Evolutionary conservation across 257 asterid species (phyloP).

Genomic region (Petrea volubilis): DNA sequence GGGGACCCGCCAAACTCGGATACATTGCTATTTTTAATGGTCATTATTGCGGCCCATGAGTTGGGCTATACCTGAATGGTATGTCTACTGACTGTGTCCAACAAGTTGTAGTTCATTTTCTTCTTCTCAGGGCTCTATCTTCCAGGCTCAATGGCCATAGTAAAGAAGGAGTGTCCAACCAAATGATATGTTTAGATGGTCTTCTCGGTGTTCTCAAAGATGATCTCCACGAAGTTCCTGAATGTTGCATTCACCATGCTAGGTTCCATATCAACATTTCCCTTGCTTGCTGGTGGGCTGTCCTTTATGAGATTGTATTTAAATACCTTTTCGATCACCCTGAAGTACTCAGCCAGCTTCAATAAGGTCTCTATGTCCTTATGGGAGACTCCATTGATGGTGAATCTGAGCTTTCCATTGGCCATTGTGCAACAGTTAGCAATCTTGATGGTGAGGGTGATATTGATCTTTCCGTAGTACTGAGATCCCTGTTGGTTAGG

Average conservation of each 20-base stretch:
- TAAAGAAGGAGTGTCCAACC: slow-evolving; percentile 62
- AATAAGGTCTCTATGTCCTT: slow-evolving; percentile 45
- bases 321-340: slow-evolving; percentile 36
- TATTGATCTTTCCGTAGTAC: slow-evolving; percentile 57
- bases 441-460: slow-evolving; percentile 60
- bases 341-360: slow-evolving; percentile 55
- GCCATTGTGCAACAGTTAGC: slow-evolving; percentile 24
- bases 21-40: too few species aligned
- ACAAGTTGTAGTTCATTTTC: slow-evolving; percentile 50
- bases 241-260: slow-evolving; percentile 46
- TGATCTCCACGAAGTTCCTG: slow-evolving; percentile 47
- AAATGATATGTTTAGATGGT: slow-evolving; percentile 52
- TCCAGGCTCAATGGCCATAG: slow-evolving; percentile 57
- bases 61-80: slow-evolving; percentile 58
- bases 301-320: slow-evolving; percentile 44
- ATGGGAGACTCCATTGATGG: slow-evolving; percentile 53
- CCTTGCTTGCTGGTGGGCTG: slow-evolving; percentile 27
- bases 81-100: slow-evolving; percentile 55
- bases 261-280: slow-evolving; percentile 26
- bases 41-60: slow-evolving; percentile 57
- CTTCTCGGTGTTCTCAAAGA: slow-evolving; percentile 53
- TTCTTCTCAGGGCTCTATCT: slow-evolving; percentile 55
- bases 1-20: too few species aligned
- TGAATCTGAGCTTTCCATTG: slow-evolving; percentile 52
- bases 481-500: slow-evolving; percentile 66